Evolutionary conservation across 1,284 basidiomycete genomes (phyloP), one percentile per base, ranked within the genome.

Genomic region (Mycosarcoma maydis): DNA sequence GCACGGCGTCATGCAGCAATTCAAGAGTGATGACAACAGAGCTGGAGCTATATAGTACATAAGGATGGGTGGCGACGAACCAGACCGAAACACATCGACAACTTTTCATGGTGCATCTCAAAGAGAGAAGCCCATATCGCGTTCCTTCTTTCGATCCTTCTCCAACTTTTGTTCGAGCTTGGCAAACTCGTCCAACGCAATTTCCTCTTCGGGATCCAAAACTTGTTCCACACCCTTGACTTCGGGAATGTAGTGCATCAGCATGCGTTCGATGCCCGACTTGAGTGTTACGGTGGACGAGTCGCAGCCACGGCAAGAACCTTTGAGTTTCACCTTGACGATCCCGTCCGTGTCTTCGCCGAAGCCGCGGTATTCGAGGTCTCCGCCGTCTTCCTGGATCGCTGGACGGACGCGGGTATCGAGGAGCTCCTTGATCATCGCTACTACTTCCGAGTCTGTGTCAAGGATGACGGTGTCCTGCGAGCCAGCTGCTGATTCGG

Each of bases 201-300:
- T 88, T 17, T 86, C 84, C 81, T 98, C 95, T 78, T 98, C 95
- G 72, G 90, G 88, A 79, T 94, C 94, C 44, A 98, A 83, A 64
- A 90, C 92, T 88, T 98, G 94, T 78, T 97, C 92, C 6, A 98
- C 94, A n/a, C 88, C 89, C 83, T 95, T 90, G 29, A 98, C 95
- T 83, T 98, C 94, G 6, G 95, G 95, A 52, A 98, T 92, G 79
- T 98, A 98, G 83, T 98, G 95, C 92, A 92, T 95, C 77, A 98
- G 85, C 96, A 98, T 98, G 62, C 95, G 86, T 85, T 98, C 96
- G 52, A 78, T 77, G 22, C 76, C 76, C n/a, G 47, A 57, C 50
- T 98, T 98, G 64, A 98, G 85, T 16, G 95, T 98, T 24, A 98
- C 94, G 11, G 92, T 90, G 77, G 90, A 92, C 32, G 90, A 92